Percentiles rank a stretch among this genome's conserved stretches.
phyloP scores from a whole-genome alignment of 257 asterid species.

The Cinchona pubescens region DNA sequence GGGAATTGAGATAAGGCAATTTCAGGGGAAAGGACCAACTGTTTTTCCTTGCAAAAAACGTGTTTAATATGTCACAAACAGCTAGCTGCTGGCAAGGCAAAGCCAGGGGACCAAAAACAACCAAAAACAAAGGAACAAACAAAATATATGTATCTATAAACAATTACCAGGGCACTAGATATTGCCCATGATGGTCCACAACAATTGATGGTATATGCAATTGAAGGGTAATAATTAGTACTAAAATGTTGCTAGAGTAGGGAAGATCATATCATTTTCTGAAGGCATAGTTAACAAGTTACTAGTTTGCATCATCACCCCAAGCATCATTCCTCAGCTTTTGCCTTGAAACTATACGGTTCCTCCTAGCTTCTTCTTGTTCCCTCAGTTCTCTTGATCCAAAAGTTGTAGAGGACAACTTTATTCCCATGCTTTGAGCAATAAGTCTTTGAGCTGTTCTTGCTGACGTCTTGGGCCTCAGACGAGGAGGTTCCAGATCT shows the following conservation, averaged over 20 bases:
- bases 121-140: not conserved
- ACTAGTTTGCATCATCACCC: conserved; percentile 60
- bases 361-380: conserved; percentile 73
- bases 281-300: not conserved
- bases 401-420: conserved; percentile 47
- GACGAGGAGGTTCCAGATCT: conserved; percentile 91
- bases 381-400: conserved; percentile 59
- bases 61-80: not conserved
- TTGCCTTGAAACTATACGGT: conserved; percentile 66
- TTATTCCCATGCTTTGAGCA: conserved; percentile 84
- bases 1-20: no score
- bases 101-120: not conserved
- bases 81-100: not conserved
- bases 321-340: conserved; percentile 84
- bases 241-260: not conserved
- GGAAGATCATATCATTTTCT: not conserved
- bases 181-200: not conserved
- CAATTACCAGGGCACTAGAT: not conserved
- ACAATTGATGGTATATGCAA: not conserved
- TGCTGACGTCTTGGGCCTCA: conserved; percentile 89
- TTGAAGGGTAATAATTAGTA: not conserved
- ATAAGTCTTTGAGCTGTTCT: conserved; percentile 87
- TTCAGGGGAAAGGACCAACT: not conserved
- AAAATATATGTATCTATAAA: not conserved
- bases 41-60: not conserved